Percentiles rank a stretch among this genome's conserved stretches.
Conservation (phyloP, 805 yeast species). For the Wickerhamomyces silvicola region DNA sequence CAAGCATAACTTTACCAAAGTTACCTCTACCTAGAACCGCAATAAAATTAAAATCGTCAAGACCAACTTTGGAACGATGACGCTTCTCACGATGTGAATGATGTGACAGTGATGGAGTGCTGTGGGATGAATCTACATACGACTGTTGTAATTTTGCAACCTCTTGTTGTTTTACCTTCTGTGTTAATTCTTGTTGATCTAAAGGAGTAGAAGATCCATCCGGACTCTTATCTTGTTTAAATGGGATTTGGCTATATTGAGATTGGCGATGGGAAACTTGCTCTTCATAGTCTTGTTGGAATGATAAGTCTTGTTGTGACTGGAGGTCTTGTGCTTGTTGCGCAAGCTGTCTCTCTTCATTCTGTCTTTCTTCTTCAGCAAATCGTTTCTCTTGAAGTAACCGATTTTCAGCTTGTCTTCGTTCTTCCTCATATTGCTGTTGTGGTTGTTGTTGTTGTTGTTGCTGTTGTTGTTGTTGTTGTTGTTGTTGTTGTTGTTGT, state of each 20-base stretch:
- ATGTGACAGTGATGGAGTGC: constrained; percentile 6
- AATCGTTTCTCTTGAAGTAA: constrained; percentile 9
- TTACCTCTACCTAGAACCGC: constrained; percentile 98
- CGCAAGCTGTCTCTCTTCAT: constrained; percentile 4
- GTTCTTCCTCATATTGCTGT: constrained; percentile 10
- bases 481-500: constrained; percentile 5
- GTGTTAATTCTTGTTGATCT: constrained; percentile 1
- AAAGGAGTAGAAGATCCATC: no score
- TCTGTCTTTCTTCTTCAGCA: constrained; percentile 11
- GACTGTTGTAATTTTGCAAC: constrained; percentile 5
- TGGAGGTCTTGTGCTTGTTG: constrained; percentile 15
- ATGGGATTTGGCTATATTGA: constrained; percentile 2
- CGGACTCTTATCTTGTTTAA: neutral
- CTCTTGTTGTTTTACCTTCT: constrained; percentile 4
- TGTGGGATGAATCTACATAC: no score
- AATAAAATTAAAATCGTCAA: constrained; percentile 89
- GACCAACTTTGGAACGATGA: constrained; percentile 71
- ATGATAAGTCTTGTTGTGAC: constrained; percentile 16
- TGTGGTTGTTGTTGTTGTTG: constrained; percentile 3
- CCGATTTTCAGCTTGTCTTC: constrained; percentile 13
- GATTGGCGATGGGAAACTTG: constrained; percentile 2
- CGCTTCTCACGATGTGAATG: constrained; percentile 17
- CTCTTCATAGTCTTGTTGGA: constrained; percentile 10
- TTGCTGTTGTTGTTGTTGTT: constrained; percentile 1
- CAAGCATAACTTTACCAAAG: constrained; percentile 97